These are phyloP conservation scores for Ceratocystis ficicola DNA, from an alignment of 2,329 filamentous ascomycete genomes.

Conservation along the genomic window DNA sequence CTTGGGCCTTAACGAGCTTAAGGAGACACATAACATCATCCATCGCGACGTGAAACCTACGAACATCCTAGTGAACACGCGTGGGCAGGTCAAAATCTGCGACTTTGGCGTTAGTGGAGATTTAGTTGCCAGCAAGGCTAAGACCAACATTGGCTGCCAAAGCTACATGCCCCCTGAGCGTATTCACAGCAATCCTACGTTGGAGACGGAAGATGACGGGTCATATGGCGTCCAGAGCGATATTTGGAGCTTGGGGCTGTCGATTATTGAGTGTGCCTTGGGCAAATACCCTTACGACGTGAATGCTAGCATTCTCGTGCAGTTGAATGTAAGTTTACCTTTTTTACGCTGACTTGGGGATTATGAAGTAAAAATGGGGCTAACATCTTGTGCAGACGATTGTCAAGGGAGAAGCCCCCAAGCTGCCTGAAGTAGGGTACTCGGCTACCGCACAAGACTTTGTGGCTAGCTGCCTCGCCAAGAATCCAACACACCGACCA, in stretches of 20 bases:
- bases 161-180: constrained; percentile 98
- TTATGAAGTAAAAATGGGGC: background rate
- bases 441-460: constrained; percentile 74
- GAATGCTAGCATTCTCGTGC: constrained; percentile 96
- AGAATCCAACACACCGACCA: constrained; percentile 83
- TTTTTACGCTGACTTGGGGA: background rate
- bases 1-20: constrained; percentile 81
- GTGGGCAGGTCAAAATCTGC: constrained; percentile 91
- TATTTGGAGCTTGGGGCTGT: constrained; percentile 90
- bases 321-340: constrained; percentile 66
- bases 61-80: constrained; percentile 88
- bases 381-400: constrained; percentile 56
- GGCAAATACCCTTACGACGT: constrained; percentile 95
- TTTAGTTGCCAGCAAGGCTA: constrained; percentile 90
- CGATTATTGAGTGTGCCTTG: constrained; percentile 90
- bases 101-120: constrained; percentile 97
- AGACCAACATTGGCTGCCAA: constrained; percentile 97
- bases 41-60: constrained; percentile 97
- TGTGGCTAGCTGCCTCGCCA: constrained; percentile 80
- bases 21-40: constrained; percentile 98
- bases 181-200: constrained; percentile 49
- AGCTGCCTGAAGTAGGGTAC: constrained; percentile 66
- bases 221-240: constrained; percentile 97
- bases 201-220: constrained; percentile 50
- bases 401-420: constrained; percentile 89